Evolutionary conservation across 441 rosid species (phyloP), one percentile per base, ranked within the genome.

Genomic region (Theobroma grandiflorum): DNA sequence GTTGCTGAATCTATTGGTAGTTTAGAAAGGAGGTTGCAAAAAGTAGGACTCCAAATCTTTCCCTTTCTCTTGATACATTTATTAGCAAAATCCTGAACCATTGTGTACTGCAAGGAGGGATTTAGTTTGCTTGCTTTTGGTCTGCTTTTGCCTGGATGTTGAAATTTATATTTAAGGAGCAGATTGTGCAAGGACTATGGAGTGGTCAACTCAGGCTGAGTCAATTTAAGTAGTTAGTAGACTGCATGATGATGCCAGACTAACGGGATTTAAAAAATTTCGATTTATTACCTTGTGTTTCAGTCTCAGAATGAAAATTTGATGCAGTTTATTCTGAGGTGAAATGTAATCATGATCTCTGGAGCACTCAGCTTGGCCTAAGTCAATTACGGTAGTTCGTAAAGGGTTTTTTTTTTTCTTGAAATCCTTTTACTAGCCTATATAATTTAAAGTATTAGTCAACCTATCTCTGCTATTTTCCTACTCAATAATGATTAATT

Each of bases 71-170:
- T 68, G 37, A 68, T 68, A 45, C 55, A 45, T 50, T 49, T 18
- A 31, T 71, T 15, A 35, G 61, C 26, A 31, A 52, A 3, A 18
- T 16, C 42, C 55, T 38, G 31, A 52, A 52, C 5, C 31, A 16
- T 18, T 38, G 64, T 37, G 10, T 71, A 22, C 26, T 70, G 20
- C n/a, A 66, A 43, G 7, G 74, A 47, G 57, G n/a, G 6, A 11
- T 11, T 11, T 22, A 35, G 10, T 68, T 71, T 71, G 42, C n/a
- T 71, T 49, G 59, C 57, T 69, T 69, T 73, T 73, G 4, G 18
- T 35, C 49, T 66, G 71, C 22, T 8, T 66, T 66, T 38, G 15
- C 64, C 14, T 57, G 37, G n/a, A 64, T 64, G 43, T 31, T 64
- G 68, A 55, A 22, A 73, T 55, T 57, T 58, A 37, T 73, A 20